Base-by-base conservation (phyloP, 2,329 filamentous ascomycete genomes). In the Claviceps paspali region DNA sequence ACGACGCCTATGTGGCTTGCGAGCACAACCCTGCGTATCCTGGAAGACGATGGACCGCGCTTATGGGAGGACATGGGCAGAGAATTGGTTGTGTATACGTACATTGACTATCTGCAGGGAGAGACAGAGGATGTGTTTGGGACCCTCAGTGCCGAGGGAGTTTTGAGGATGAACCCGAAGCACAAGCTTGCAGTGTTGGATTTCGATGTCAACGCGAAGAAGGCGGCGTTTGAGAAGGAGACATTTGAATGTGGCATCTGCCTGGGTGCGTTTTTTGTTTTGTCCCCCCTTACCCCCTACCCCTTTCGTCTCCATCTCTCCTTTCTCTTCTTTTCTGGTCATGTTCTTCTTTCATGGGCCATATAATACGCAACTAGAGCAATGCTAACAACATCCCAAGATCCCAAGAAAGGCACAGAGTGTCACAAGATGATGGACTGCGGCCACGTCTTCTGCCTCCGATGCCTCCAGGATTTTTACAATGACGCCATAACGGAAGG, bases 401-500 rank as follows among this genome's bases (percentile, higher is more conserved):
- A 96, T 55, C 86, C 86, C 1, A 94, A 94, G 57, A 95, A 92
- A 54, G 91, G 91, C 1, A 59, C 64, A 0, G 70, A 66, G 9
- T 96, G 91, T 54, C 82, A 96, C 60, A 73, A 75, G 29, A 78
- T 96, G 68, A 60, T 81, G 32, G 76, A 79, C 41, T 98, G 91
- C 55, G 76, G 75, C 0, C 88, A 98, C 53, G 85, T 96, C 27
- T 98, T 96, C 52, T 98, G 91, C 56, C 63, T 79, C 14, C 59
- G 74, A n/a, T 98, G 91, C 51, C 65, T 98, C 3, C 79, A 83
- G 44, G 84, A 88, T 48, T 95, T 88, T 48, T 96, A 93, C 66
- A 84, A 80, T 47, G 79, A 76, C 44, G 86, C 84, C 46, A 95
- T 98, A 49, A 75, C 67, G 0, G 83, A 92, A 51, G 91, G 91